Percentiles rank a stretch among this genome's conserved stretches.
These are phyloP conservation scores for Cordyceps javanica DNA, from an alignment of 2,329 filamentous ascomycete genomes.

Conservation along the genomic window DNA sequence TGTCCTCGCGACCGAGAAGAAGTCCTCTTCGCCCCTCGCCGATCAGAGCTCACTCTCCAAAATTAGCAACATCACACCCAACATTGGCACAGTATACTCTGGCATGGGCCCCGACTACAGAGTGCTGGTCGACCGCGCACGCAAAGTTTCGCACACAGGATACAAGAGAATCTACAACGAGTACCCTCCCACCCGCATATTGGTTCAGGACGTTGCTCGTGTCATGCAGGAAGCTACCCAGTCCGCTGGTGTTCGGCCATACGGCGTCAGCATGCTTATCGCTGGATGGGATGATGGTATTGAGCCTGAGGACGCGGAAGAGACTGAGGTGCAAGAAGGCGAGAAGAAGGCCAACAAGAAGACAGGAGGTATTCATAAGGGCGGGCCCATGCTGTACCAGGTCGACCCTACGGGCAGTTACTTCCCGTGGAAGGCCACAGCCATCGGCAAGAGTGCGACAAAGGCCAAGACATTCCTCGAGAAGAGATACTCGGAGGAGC, in stretches of 20 bases:
- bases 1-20: constrained; percentile 98
- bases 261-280: constrained; percentile 91
- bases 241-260: constrained; percentile 92
- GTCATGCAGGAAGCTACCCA: constrained; percentile 99
- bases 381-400: constrained; percentile 95
- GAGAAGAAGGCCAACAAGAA: constrained; percentile 75
- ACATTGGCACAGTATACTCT: constrained; percentile 99
- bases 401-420: constrained; percentile 98
- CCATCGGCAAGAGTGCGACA: constrained; percentile 96
- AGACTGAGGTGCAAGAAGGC: constrained; percentile 48
- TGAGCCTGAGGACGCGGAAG: constrained; percentile 70
- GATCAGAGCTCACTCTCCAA: constrained; percentile 93
- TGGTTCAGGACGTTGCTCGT: constrained; percentile 94
- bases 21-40: constrained; percentile 94
- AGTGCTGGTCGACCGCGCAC: constrained; percentile 93
- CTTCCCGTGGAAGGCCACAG: constrained; percentile 98
- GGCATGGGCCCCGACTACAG: constrained; percentile 99
- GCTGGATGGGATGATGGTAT: constrained; percentile 98
- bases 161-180: constrained; percentile 99
- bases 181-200: constrained; percentile 98
- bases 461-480: constrained; percentile 98
- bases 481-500: constrained; percentile 95
- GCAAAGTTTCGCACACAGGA: constrained; percentile 94
- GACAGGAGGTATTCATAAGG: constrained; percentile 92
- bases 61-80: constrained; percentile 94